Evolutionary conservation across 2,329 filamentous ascomycete species (phyloP), one percentile per base, ranked within the genome.

Genomic region (Sporothrix curviconia): DNA sequence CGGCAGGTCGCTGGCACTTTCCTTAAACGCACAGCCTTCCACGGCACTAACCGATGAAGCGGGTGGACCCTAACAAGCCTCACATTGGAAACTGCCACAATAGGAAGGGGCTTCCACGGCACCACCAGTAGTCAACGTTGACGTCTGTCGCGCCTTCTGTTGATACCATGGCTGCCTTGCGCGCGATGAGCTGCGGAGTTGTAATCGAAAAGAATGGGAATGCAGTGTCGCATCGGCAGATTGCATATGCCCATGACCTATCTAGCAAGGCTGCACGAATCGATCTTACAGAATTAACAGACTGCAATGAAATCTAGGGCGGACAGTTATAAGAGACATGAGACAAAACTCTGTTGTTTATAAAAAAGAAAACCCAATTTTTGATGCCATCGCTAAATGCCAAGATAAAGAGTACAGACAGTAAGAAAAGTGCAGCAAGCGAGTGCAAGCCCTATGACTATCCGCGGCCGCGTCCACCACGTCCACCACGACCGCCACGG

Each of bases 321-420:
- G 11, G 9, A 42, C 3, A 22, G 22, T n/a, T 19, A 40, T 6
- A 9, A 42, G 14, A 42, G 5, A 12, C 2, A 11, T 19, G 39
- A 11, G n/a, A n/a, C n/a, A n/a, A n/a, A n/a, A n/a, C n/a, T n/a
- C n/a, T n/a, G n/a, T n/a, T n/a, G n/a, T n/a, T n/a, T n/a, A n/a
- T n/a, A n/a, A 30, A 25, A 28, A 39, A 28, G 17, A 12, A 28
- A 51, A 39, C 7, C 14, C 15, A 37, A 17, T 25, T 39, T 50
- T 40, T 28, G 34, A 39, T 39, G 15, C 49, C 15, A 22, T 53
- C 50, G 50, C 50, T 53, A 24, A 30, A 53, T 53, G 50, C 50
- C 25, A 53, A 17, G 37, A 53, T 32, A 42, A 42, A 42, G n/a
- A 42, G 37, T 22, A 32, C 17, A 43, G 25, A 54, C 14, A 17